Evolutionary conservation across 2,329 filamentous ascomycete species (phyloP).

Genomic region (Scytalidium lignicola): DNA sequence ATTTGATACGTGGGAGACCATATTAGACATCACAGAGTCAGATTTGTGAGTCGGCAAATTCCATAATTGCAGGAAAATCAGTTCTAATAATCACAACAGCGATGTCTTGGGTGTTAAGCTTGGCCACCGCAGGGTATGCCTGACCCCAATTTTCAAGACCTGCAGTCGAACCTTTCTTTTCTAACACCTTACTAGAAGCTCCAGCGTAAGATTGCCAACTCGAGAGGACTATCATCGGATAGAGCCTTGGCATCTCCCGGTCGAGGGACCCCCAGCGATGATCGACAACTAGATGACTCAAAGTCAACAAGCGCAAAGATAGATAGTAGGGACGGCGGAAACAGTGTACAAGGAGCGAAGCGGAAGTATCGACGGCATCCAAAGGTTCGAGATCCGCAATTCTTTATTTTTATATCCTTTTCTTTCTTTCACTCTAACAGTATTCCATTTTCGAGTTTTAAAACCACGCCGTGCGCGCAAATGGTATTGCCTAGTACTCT

Average conservation of each 20-base stretch:
- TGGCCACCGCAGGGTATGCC: conserved; percentile 69
- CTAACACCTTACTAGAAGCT: conserved; percentile 53
- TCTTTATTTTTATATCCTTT: too few species aligned
- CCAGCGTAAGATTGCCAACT: conserved; percentile 76
- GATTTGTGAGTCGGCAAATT: conserved; percentile 55
- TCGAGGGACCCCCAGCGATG: conserved; percentile 47
- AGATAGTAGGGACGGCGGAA: conserved; percentile 40
- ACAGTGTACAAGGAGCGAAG: conserved; percentile 45
- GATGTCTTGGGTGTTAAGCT: conserved; percentile 73
- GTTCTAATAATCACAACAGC: conserved; percentile 34
- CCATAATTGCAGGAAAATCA: neutral
- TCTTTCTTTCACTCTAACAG: too few species aligned
- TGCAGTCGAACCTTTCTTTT: neutral
- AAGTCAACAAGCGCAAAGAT: conserved; percentile 39
- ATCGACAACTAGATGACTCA: conserved; percentile 49
- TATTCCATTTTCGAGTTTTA: too few species aligned
- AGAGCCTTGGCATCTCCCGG: conserved; percentile 28
- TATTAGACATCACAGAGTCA: conserved; percentile 78
- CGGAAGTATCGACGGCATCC: conserved; percentile 74
- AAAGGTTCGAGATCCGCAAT: conserved; percentile 41
- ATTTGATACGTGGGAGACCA: conserved; percentile 80
- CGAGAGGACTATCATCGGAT: conserved; percentile 49
- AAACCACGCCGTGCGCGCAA: too few species aligned
- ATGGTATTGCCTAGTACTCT: neutral
- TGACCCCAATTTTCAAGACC: neutral